Percentiles rank a stretch among this genome's conserved stretches.
Evolutionary conservation across 164 flowering plant species (phyloP).

Genomic region (Vitis labrusca): DNA sequence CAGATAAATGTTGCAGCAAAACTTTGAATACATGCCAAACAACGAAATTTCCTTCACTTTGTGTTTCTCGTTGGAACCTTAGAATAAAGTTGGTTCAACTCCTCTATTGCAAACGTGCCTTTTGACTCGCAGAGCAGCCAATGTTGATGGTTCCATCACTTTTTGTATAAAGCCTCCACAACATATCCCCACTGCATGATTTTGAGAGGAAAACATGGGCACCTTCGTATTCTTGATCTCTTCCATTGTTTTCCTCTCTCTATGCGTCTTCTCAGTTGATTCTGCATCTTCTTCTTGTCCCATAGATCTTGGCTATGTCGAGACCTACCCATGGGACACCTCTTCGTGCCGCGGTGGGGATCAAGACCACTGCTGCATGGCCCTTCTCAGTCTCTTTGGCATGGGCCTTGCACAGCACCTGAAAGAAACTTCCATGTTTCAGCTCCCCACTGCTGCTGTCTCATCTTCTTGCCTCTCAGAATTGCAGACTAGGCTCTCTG

Average conservation of each 20-base stretch:
- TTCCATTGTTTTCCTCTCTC: background rate
- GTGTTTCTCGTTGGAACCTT: no score
- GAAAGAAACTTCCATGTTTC: slow-evolving; percentile 33
- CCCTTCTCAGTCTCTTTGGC: slow-evolving; percentile 41
- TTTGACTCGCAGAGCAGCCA: no score
- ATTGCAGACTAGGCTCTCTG: slow-evolving; percentile 22
- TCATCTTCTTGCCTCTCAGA: slow-evolving; percentile 33
- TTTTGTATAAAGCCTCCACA: background rate
- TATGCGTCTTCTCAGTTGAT: slow-evolving; percentile 1
- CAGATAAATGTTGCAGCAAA: no score
- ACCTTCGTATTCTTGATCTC: no score
- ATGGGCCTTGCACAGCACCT: slow-evolving; percentile 41
- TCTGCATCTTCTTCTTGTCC: slow-evolving; percentile 41
- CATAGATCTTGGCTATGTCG: slow-evolving; percentile 43
- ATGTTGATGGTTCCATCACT: no score
- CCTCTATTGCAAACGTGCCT: no score
- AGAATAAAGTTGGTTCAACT: no score
- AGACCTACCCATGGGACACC: slow-evolving; percentile 48
- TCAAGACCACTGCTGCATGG: slow-evolving; percentile 28
- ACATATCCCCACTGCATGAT: no score
- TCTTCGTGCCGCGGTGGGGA: slow-evolving; percentile 24
- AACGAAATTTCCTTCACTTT: no score
- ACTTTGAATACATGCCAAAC: no score
- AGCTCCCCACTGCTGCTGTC: slow-evolving; percentile 23
- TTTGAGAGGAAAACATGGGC: no score